Conservation (phyloP, 441 rosid species). For the Gossypium trilobum region DNA sequence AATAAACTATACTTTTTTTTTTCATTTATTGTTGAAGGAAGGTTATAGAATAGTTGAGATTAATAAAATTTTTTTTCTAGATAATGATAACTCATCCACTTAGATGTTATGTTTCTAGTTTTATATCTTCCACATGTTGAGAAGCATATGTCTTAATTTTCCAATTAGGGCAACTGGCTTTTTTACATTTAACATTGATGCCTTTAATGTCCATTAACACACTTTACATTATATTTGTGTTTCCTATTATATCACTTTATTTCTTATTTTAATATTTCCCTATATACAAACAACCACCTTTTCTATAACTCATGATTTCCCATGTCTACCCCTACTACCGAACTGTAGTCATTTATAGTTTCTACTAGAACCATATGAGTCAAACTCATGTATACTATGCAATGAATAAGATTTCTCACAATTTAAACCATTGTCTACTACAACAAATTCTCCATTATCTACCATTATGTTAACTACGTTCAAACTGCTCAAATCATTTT, state of each 20-base stretch:
- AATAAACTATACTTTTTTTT: neutral
- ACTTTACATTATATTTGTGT: neutral
- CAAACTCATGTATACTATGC: neutral
- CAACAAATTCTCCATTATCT: too few species aligned
- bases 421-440: too few species aligned
- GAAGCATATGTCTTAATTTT: neutral
- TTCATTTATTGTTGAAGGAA: neutral
- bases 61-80: too few species aligned
- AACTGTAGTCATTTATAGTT: neutral
- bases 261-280: neutral
- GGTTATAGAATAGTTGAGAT: neutral
- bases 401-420: neutral
- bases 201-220: neutral
- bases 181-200: neutral
- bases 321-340: neutral
- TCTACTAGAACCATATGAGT: neutral
- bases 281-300: neutral
- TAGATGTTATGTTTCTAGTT: neutral
- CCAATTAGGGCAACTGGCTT: neutral
- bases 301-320: neutral
- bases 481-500: too few species aligned
- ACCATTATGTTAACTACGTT: too few species aligned
- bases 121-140: neutral
- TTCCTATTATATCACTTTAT: neutral
- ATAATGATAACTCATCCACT: neutral